Evolutionary conservation across 2,329 filamentous ascomycete genomes (phyloP), one percentile per base, ranked within the genome.

Genomic region (Cucurbitaria berberidis): DNA sequence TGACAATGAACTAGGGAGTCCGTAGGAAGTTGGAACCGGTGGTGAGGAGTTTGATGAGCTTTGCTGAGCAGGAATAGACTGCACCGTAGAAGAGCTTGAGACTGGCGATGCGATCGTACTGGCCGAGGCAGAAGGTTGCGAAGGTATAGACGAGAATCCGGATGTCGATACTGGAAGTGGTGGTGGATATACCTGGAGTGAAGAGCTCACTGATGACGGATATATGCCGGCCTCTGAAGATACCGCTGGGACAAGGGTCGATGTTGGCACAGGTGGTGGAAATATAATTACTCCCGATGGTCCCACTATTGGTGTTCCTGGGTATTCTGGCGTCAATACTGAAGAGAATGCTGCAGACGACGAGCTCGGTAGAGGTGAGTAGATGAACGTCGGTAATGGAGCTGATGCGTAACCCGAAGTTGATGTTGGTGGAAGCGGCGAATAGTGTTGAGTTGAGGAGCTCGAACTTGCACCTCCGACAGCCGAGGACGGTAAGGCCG

Each of bases 291-390:
- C 49, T 11, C 43, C 45, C 18, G 51, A 46, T n/a, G 47, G n/a
- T 24, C 44, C 46, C 11, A 51, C 42, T 13, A 48, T 16, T 5
- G 48, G 30, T 34, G 30, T 34, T 15, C n/a, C 30, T 16, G 40
- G 24, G 26, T 51, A 45, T n/a, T 47, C 42, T 16, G 48, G 27
- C 18, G 36, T 44, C 15, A 29, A 30, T 5, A 27, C 30, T 11
- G 57, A 51, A 18, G 13, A 34, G 15, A 36, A 26, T 8, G n/a
- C 6, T 2, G 34, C 11, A 6, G 24, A 22, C 16, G 40, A 15
- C 18, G 53, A 48, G 41, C 32, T 40, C 40, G 44, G 43, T 15
- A 48, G 32, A 5, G 56, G 45, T 30, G 49, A 34, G 27, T 53
- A 44, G 27, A 53, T 16, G 38, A 47, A 48, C 3, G 51, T 49